Evolutionary conservation across 768 basidiomycete species (phyloP), one percentile per base, ranked within the genome.

Genomic region (Boletus insuetus): DNA sequence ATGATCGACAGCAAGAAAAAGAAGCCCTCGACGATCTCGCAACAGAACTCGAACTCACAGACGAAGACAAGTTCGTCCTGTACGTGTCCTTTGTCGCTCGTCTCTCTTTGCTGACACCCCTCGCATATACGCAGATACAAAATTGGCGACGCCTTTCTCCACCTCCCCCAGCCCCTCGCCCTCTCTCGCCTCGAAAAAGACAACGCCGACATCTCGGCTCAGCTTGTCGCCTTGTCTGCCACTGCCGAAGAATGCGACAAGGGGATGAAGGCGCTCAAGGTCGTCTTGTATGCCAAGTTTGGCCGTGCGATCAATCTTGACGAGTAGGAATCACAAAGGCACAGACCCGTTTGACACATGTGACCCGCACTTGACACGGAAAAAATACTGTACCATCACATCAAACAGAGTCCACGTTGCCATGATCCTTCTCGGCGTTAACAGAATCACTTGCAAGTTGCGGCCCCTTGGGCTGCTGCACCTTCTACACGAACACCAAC

Each of bases 241-340:
- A 76, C 78, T 35, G 82, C 83, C 17, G 83, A 85, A 49, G 79
- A 84, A 19, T 89, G 86, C 66, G 86, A 91, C 62, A 77, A 71
- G 32, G 75, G 83, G 63, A 92, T 94, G 91, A 87, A 89, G 65
- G 81, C 81, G 49, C 82, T 94, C 42, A 94, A 94, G 68, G 79
- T 88, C 40, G 67, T 77, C 0, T 67, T 94, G 51, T 97, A 97
- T 65, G 91, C 90, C 26, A 95, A 94, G 73, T 98, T 98, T 68
- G 94, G 94, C 19, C 83, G 80, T 40, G 89, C 94, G 38, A 96
- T 96, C 72, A 97, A 97, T 70, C 81, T 97, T 44, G 94, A 96
- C 69, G 91, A 90, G 66, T 89, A 66, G 49, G 46, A 35, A 12
- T 12, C 13, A 12, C 35, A 12, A 35, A 4, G 12, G 35, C 24